Conservation (phyloP, 805 yeast genomes). For the Kluyveromyces lactis region DNA sequence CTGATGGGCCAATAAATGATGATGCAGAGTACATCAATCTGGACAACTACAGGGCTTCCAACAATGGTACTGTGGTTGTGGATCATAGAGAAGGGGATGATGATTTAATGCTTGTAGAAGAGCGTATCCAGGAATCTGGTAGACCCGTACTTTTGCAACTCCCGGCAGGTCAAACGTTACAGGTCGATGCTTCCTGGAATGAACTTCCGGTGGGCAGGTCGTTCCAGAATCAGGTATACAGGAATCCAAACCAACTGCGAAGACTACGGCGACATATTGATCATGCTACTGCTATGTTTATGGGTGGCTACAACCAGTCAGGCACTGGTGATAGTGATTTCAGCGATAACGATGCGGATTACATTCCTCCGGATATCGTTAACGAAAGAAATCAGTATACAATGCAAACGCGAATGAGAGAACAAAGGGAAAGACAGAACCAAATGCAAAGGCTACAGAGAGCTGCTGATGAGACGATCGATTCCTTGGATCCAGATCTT, state of each 20-base stretch:
- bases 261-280: slow-evolving; percentile 2
- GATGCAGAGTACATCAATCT: slow-evolving; percentile 25
- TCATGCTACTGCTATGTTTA: slow-evolving; percentile 1
- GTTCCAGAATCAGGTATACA: slow-evolving; percentile 15
- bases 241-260: slow-evolving; percentile 1
- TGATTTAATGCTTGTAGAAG: slow-evolving; percentile 25
- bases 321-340: not conserved
- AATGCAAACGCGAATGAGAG: slow-evolving; percentile 3
- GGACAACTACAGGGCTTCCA: slow-evolving; percentile 8
- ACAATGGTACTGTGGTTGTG: slow-evolving; percentile 1
- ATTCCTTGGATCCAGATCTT: slow-evolving; percentile 1
- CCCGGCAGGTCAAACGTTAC: slow-evolving; percentile 22
- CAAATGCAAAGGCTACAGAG: not conserved
- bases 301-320: not conserved
- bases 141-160: slow-evolving; percentile 15
- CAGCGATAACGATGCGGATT: slow-evolving; percentile 1
- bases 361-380: slow-evolving; percentile 1
- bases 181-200: slow-evolving; percentile 14
- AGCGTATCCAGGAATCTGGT: slow-evolving; percentile 17
- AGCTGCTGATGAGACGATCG: not conserved
- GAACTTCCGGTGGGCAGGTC: slow-evolving; percentile 24
- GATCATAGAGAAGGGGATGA: slow-evolving; percentile 16
- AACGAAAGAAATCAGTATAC: not conserved
- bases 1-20: slow-evolving; percentile 14
- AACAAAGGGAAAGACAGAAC: slow-evolving; percentile 3